Conservation (phyloP, 805 yeast species). For the Lipomyces chichibuensis region DNA sequence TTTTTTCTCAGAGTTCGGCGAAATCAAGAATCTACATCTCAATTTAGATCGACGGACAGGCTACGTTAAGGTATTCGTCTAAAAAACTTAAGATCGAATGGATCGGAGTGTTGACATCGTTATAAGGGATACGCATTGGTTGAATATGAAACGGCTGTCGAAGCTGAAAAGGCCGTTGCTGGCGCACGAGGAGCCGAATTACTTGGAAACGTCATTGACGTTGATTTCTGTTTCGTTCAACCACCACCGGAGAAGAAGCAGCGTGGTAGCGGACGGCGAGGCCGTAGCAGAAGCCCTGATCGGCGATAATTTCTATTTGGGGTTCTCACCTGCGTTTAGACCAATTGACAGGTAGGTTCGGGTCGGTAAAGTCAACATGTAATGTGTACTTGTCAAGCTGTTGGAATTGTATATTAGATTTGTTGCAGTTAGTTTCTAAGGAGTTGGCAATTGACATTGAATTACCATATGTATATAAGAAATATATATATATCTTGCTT, state of each 20-base stretch:
- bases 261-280: conserved; percentile 29
- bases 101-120: conserved; percentile 9
- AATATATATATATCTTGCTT: background rate
- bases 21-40: conserved; percentile 47
- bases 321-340: background rate
- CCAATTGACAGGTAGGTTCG: background rate
- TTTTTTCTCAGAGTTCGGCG: conserved; percentile 49
- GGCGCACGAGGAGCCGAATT: conserved; percentile 44
- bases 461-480: background rate
- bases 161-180: conserved; percentile 45
- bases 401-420: conserved; percentile 3
- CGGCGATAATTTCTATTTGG: conserved; percentile 7
- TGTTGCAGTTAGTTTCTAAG: background rate
- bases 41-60: conserved; percentile 53
- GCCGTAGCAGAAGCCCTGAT: conserved; percentile 32
- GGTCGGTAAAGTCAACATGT: background rate
- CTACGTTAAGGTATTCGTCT: conserved; percentile 43
- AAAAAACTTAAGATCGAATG: background rate
- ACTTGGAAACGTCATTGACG: conserved; percentile 43
- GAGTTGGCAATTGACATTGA: conserved; percentile 3
- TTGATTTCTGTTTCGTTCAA: conserved; percentile 50
- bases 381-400: background rate
- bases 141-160: conserved; percentile 44
- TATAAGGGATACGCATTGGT: conserved; percentile 48
- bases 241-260: conserved; percentile 27